Percentiles rank a stretch among this genome's conserved stretches.
These are phyloP conservation scores for Hura crepitans DNA, from an alignment of 441 rosid species.

Conservation along the genomic window DNA sequence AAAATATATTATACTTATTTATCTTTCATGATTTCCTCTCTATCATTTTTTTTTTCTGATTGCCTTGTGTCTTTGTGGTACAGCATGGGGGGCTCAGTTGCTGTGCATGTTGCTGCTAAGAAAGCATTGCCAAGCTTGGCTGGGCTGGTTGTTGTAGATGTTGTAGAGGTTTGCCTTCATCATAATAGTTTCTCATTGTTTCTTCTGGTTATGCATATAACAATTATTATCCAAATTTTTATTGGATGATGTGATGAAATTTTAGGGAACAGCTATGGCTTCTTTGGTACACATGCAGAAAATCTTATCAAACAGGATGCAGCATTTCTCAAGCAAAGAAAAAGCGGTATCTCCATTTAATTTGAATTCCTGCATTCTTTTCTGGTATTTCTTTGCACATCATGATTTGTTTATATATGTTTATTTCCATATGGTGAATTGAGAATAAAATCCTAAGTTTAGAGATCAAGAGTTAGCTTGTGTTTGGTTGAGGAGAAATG, in stretches of 20 bases:
- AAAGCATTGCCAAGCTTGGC: slow-evolving; percentile 64
- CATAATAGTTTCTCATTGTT: slow-evolving; percentile 2
- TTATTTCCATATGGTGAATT: background rate
- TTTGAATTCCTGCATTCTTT: slow-evolving; percentile 9
- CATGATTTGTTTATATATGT: background rate
- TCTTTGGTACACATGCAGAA: slow-evolving; percentile 94
- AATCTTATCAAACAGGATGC: slow-evolving; percentile 78
- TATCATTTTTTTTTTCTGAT: background rate
- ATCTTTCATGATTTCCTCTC: background rate
- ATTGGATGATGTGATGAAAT: slow-evolving; percentile 18
- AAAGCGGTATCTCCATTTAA: slow-evolving; percentile 57
- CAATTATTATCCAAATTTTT: slow-evolving; percentile 17
- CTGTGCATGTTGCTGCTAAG: slow-evolving; percentile 88
- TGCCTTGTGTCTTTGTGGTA: slow-evolving; percentile 22
- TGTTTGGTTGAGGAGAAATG: no score
- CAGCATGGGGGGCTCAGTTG: slow-evolving; percentile 99
- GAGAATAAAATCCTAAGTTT: background rate
- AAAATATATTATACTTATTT: background rate
- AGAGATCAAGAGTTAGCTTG: background rate
- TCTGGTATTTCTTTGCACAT: background rate
- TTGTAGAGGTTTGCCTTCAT: slow-evolving; percentile 75
- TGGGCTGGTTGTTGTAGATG: slow-evolving; percentile 91
- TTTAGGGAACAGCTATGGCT: slow-evolving; percentile 94
- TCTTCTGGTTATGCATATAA: slow-evolving; percentile 22
- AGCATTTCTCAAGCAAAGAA: slow-evolving; percentile 78